Evolutionary conservation across 2,329 filamentous ascomycete genomes (phyloP).

Genomic region (Pseudocercospora pini-densiflorae): DNA sequence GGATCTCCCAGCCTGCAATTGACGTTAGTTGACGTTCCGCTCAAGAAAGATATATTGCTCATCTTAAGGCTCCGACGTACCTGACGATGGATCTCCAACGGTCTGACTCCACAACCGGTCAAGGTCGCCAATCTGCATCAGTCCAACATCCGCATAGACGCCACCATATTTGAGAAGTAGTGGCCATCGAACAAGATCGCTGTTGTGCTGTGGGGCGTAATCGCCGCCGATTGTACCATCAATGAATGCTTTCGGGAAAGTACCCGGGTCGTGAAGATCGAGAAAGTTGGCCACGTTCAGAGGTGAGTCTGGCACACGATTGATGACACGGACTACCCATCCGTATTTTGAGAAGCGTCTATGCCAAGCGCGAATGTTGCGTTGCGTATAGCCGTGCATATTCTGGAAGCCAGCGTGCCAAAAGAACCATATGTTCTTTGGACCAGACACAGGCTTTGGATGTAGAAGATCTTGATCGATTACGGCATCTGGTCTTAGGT

Average conservation of each 20-base stretch:
- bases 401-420: constrained; percentile 57
- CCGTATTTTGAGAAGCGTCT: constrained; percentile 57
- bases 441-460: constrained; percentile 45
- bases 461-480: constrained; percentile 51
- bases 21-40: background rate
- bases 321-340: constrained; percentile 59
- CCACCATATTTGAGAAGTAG: constrained; percentile 62
- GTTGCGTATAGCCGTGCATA: constrained; percentile 58
- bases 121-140: constrained; percentile 62
- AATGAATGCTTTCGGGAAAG: constrained; percentile 57
- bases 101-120: constrained; percentile 59
- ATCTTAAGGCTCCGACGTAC: constrained; percentile 37
- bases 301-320: constrained; percentile 50
- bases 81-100: constrained; percentile 51
- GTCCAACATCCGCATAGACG: constrained; percentile 62
- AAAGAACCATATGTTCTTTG: constrained; percentile 64
- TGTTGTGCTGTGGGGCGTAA: constrained; percentile 60
- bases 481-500: constrained; percentile 53
- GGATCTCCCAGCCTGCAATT: constrained; percentile 31
- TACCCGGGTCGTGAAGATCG: constrained; percentile 48
- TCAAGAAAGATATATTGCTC: background rate
- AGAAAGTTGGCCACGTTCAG: constrained; percentile 57
- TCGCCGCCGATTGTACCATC: constrained; percentile 55
- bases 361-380: constrained; percentile 60
- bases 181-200: constrained; percentile 63